Percentiles rank a stretch among this genome's conserved stretches.
phyloP scores from a whole-genome alignment of 2,329 filamentous ascomycete species.

The Arthrobotrys megalospora region DNA sequence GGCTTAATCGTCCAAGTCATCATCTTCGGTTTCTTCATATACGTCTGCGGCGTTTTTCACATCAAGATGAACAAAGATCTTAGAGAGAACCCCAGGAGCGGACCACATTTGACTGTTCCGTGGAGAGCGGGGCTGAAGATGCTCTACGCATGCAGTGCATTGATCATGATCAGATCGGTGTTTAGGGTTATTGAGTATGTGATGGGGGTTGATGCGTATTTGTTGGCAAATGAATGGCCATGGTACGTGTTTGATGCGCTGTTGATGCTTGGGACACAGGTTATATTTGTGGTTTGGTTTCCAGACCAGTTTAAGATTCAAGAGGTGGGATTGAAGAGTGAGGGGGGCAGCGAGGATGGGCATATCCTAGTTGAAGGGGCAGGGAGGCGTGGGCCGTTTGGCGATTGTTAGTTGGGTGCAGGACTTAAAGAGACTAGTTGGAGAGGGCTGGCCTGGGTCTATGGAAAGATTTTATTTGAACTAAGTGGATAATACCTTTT shows the following conservation, averaged over 20 bases:
- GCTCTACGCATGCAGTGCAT: slow-evolving; percentile 68
- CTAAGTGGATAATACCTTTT: no score
- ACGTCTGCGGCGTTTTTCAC: slow-evolving; percentile 71
- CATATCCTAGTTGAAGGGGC: background rate
- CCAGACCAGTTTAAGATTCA: slow-evolving; percentile 62
- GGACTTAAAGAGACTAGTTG: no score
- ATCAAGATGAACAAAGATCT: slow-evolving; percentile 20
- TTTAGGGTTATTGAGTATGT: slow-evolving; percentile 71
- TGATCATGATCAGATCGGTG: slow-evolving; percentile 71
- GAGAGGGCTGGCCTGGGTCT: no score
- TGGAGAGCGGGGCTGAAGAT: slow-evolving; percentile 55
- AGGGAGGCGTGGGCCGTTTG: background rate
- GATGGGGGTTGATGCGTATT: slow-evolving; percentile 69
- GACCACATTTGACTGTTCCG: slow-evolving; percentile 25
- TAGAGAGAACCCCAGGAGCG: background rate
- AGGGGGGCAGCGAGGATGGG: slow-evolving; percentile 6
- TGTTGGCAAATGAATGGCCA: slow-evolving; percentile 69
- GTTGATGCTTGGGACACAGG: slow-evolving; percentile 69
- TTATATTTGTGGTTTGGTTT: slow-evolving; percentile 67
- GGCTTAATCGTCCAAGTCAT: slow-evolving; percentile 74
- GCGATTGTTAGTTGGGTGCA: background rate
- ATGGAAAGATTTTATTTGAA: no score
- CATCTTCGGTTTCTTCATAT: slow-evolving; percentile 73
- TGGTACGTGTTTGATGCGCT: slow-evolving; percentile 70
- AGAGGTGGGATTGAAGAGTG: background rate